phyloP scores from a whole-genome alignment of 805 yeast genomes.

The Ogataea thermomethanolica region DNA sequence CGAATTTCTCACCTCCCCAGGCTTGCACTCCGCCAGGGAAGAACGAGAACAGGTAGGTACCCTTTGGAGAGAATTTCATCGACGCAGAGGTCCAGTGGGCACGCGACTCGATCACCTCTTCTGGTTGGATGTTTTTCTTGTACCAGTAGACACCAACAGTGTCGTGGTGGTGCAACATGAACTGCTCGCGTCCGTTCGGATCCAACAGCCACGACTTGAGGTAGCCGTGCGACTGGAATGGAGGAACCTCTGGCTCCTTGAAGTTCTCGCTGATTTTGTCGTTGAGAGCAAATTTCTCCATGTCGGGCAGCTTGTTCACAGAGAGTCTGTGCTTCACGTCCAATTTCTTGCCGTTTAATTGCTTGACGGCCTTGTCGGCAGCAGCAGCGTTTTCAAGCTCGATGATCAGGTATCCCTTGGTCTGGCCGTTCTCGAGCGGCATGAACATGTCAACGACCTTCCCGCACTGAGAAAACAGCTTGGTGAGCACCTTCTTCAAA shows the following conservation, averaged over 20 bases:
- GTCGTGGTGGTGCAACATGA: slow-evolving; percentile 73
- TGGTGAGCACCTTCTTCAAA: slow-evolving; percentile 78
- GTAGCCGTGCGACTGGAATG: slow-evolving; percentile 73
- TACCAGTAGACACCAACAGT: slow-evolving; percentile 86
- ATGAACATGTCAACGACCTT: slow-evolving; percentile 74
- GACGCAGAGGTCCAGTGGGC: slow-evolving; percentile 83
- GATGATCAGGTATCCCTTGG: slow-evolving; percentile 83
- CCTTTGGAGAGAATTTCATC: slow-evolving; percentile 89
- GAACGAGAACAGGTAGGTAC: slow-evolving; percentile 79
- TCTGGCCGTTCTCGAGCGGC: slow-evolving; percentile 76
- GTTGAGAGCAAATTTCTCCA: slow-evolving; percentile 70
- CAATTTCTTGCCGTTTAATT: slow-evolving; percentile 82
- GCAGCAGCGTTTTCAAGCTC: slow-evolving; percentile 66
- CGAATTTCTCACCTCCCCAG: slow-evolving; percentile 89
- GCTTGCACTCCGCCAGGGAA: slow-evolving; percentile 94
- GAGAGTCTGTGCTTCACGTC: slow-evolving; percentile 89
- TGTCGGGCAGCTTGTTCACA: slow-evolving; percentile 78
- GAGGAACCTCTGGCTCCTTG: slow-evolving; percentile 68
- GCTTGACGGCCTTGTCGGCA: slow-evolving; percentile 77
- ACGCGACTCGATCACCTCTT: slow-evolving; percentile 74
- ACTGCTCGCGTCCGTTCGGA: slow-evolving; percentile 85
- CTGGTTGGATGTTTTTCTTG: slow-evolving; percentile 64
- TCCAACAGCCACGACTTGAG: slow-evolving; percentile 91
- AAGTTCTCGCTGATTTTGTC: slow-evolving; percentile 61
- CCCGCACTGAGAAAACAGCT: slow-evolving; percentile 76